phyloP scores from a whole-genome alignment of 2,329 filamentous ascomycete species.

The Boeremia exigua region DNA sequence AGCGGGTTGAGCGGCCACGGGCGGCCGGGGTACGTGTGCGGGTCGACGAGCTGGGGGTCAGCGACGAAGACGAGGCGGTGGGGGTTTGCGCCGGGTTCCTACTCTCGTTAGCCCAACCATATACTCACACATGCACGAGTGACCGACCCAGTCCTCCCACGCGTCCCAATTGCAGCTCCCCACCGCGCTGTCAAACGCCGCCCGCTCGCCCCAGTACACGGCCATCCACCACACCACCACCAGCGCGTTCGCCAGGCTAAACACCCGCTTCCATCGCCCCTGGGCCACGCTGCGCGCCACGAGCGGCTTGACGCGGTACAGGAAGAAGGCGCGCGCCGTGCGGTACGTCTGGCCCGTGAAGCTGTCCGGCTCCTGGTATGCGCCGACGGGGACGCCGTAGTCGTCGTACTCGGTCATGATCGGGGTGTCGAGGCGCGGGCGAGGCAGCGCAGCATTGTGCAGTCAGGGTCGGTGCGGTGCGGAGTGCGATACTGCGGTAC shows the following conservation, averaged over 20 bases:
- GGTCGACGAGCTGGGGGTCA: conserved; percentile 90
- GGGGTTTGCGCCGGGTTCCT: conserved; percentile 80
- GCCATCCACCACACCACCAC: conserved; percentile 76
- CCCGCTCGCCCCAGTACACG: conserved; percentile 85
- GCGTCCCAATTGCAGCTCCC: conserved; percentile 77
- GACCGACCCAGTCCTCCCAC: conserved; percentile 89
- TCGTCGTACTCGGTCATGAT: conserved; percentile 50
- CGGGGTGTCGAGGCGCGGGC: conserved; percentile 7
- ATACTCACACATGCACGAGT: not conserved
- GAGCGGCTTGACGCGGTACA: conserved; percentile 39
- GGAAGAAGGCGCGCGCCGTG: conserved; percentile 36
- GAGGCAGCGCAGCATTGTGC: conserved; percentile 40
- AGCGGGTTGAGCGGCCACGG: conserved; percentile 73
- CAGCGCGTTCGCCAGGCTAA: conserved; percentile 56
- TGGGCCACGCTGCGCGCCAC: conserved; percentile 20
- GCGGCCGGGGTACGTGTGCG: conserved; percentile 90
- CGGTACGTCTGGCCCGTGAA: conserved; percentile 40
- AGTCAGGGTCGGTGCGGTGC: conserved; percentile 8
- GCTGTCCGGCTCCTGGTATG: conserved; percentile 46
- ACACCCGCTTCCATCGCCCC: conserved; percentile 26
- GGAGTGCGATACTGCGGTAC: conserved; percentile 17
- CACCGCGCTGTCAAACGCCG: conserved; percentile 74
- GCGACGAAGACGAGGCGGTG: conserved; percentile 86
- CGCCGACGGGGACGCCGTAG: conserved; percentile 47
- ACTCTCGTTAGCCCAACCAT: conserved; percentile 26